Percentiles rank a stretch among this genome's conserved stretches.
These are phyloP conservation scores for Begonia peltatifolia DNA, from an alignment of 306 rosid genomes.

Conservation along the genomic window DNA sequence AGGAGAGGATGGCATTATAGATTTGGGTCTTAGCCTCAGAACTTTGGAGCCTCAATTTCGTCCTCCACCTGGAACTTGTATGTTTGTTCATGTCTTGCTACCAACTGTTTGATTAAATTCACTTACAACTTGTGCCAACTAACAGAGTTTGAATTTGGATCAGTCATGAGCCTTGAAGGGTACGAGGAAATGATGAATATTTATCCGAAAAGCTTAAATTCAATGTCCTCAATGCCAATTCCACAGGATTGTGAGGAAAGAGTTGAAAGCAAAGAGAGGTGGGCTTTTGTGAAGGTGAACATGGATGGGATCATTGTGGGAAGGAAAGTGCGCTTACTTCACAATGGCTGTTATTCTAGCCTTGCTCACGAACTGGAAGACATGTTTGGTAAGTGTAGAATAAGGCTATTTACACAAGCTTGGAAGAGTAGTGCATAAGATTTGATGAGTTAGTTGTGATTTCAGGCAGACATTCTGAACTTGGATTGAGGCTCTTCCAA, in stretches of 20 bases:
- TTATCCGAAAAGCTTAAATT: slow-evolving; percentile 32
- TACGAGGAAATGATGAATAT: slow-evolving; percentile 44
- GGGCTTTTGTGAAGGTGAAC: slow-evolving; percentile 82
- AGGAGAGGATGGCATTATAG: slow-evolving; percentile 46
- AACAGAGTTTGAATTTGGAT: background rate
- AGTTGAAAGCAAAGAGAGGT: slow-evolving; percentile 65
- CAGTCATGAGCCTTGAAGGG: slow-evolving; percentile 40
- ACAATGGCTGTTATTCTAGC: slow-evolving; percentile 50
- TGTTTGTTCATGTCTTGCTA: slow-evolving; percentile 2
- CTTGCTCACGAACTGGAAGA: slow-evolving; percentile 73
- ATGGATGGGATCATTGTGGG: slow-evolving; percentile 87
- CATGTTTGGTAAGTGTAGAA: slow-evolving; percentile 67
- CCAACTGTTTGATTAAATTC: background rate
- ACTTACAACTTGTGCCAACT: background rate
- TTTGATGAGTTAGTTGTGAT: no score
- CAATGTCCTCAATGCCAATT: slow-evolving; percentile 18
- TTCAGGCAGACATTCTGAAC: slow-evolving; percentile 46
- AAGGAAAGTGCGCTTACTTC: slow-evolving; percentile 77
- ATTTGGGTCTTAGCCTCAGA: slow-evolving; percentile 82
- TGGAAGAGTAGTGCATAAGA: background rate
- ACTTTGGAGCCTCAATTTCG: slow-evolving; percentile 55
- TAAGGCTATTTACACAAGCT: background rate
- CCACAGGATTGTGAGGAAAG: slow-evolving; percentile 30
- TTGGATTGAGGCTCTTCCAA: slow-evolving; percentile 62
- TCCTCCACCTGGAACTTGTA: slow-evolving; percentile 50